Conservation (phyloP, 2,329 filamentous ascomycete genomes). For the Canariomyces notabilis region DNA sequence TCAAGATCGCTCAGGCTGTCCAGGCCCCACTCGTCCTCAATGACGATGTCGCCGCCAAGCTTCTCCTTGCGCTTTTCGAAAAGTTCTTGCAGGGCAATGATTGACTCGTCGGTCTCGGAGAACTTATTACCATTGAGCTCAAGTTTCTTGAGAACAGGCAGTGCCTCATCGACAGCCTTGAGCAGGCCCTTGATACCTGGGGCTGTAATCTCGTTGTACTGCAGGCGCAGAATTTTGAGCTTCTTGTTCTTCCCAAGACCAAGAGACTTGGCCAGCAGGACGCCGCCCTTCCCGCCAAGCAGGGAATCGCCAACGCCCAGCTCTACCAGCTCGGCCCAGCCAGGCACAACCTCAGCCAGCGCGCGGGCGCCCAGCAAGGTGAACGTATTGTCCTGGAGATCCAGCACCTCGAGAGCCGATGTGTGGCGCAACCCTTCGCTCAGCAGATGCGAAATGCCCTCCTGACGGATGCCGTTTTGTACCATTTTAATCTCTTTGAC, state of each 20-base stretch:
- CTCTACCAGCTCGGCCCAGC: slow-evolving; percentile 73
- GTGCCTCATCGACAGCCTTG: slow-evolving; percentile 58
- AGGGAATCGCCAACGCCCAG: slow-evolving; percentile 87
- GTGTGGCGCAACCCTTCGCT: slow-evolving; percentile 72
- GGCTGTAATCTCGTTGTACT: slow-evolving; percentile 90
- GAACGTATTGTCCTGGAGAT: slow-evolving; percentile 97
- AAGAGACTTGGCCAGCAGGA: slow-evolving; percentile 69
- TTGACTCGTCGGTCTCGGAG: slow-evolving; percentile 71
- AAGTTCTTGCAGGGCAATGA: slow-evolving; percentile 63
- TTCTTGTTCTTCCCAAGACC: slow-evolving; percentile 70
- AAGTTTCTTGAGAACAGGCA: slow-evolving; percentile 76
- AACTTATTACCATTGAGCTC: slow-evolving; percentile 98
- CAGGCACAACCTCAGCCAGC: slow-evolving; percentile 66
- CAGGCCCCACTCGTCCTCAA: slow-evolving; percentile 78
- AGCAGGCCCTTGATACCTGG: slow-evolving; percentile 68
- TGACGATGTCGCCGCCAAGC: slow-evolving; percentile 57
- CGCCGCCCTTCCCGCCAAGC: slow-evolving; percentile 69
- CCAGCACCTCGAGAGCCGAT: slow-evolving; percentile 65
- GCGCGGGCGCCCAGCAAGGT: slow-evolving; percentile 74
- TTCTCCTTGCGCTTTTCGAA: slow-evolving; percentile 76
- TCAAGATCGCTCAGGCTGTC: slow-evolving; percentile 85
- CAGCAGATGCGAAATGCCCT: slow-evolving; percentile 80
- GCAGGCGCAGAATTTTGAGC: slow-evolving; percentile 74
- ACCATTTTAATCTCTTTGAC: slow-evolving; percentile 93
- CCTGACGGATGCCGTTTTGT: slow-evolving; percentile 93